Evolutionary conservation across 2,329 filamentous ascomycete genomes (phyloP).

Genomic region (Pestalotiopsis sp.): DNA sequence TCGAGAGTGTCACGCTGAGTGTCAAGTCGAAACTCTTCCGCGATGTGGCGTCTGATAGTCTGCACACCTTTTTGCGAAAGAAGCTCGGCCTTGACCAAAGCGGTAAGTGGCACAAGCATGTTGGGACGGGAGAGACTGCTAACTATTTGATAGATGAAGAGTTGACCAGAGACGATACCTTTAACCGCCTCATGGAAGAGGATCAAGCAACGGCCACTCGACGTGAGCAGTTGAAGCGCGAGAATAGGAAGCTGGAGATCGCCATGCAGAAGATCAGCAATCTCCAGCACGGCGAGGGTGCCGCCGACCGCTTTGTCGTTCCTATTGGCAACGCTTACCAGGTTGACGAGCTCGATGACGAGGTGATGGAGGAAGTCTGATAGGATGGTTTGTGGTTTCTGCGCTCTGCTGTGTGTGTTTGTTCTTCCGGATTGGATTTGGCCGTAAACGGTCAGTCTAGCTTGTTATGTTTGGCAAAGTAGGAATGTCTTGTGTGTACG

Average conservation of each 20-base stretch:
- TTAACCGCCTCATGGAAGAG: constrained; percentile 48
- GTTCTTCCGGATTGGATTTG: not conserved
- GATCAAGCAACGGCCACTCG: constrained; percentile 41
- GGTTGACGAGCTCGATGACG: not conserved
- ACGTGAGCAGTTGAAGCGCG: constrained; percentile 41
- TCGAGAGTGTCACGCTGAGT: constrained; percentile 47
- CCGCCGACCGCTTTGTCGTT: not conserved
- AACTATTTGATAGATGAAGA: constrained; percentile 14
- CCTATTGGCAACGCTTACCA: not conserved
- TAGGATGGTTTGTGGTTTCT: not conserved
- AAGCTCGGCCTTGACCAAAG: constrained; percentile 23
- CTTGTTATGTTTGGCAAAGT: not conserved
- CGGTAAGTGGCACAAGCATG: constrained; percentile 20
- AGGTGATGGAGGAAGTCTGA: not conserved
- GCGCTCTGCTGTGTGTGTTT: not conserved
- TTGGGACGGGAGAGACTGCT: not conserved
- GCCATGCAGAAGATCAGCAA: constrained; percentile 46
- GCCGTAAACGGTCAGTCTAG: not conserved
- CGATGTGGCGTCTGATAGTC: constrained; percentile 20
- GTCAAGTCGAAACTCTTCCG: constrained; percentile 30
- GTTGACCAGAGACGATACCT: constrained; percentile 24
- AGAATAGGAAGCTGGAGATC: constrained; percentile 45
- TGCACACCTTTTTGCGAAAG: constrained; percentile 27
- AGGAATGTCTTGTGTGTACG: not conserved
- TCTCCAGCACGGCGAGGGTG: constrained; percentile 32